Evolutionary conservation across 306 rosid species (phyloP), one percentile per base, ranked within the genome.

Genomic region (Neltuma alba): DNA sequence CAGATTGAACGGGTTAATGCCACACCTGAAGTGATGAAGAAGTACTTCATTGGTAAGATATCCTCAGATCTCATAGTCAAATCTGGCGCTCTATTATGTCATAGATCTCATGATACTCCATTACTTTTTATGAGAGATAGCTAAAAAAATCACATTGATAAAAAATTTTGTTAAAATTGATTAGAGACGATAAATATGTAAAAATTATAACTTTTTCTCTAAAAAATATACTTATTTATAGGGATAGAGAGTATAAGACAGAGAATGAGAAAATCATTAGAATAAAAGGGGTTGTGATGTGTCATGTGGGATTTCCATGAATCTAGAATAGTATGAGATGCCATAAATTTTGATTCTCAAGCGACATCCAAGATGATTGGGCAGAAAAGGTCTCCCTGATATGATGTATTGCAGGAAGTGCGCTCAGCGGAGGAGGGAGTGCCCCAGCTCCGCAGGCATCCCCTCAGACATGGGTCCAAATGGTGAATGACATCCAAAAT

Each of bases 361-460:
- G 28, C 14, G 37, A 30, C 38, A 13, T 30, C 38, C 38, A 28
- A 61, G 67, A 36, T 36, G 70, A 16, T 2, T 4, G 15, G 13
- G 27, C 11, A 12, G 36, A 30, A 58, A 58, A 58, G 7, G 36
- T 31, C n/a, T 58, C 30, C 65, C 65, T 25, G 28, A 30, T 14
- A 61, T 30, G 36, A 58, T 27, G 65, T 58, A 65, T 85, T 80
- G 47, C 88, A 95, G 99, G 99, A 83, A 95, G 98, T 86, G 99
- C 92, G 30, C 90, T 95, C 75, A 95, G 99, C 80, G 99, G 99
- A 1, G 99, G 99, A 81, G 99, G 99, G 37, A 95, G 99, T 87
- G 99, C 87, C 40, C 99, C 99, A 58, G 92, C 94, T 12, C 61
- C 81, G 28, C 86, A 95, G 83, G 99, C 99, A 52, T 78, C 97